Evolutionary conservation across 2,329 filamentous ascomycete species (phyloP).

Genomic region (Phaeosphaeria sp.): DNA sequence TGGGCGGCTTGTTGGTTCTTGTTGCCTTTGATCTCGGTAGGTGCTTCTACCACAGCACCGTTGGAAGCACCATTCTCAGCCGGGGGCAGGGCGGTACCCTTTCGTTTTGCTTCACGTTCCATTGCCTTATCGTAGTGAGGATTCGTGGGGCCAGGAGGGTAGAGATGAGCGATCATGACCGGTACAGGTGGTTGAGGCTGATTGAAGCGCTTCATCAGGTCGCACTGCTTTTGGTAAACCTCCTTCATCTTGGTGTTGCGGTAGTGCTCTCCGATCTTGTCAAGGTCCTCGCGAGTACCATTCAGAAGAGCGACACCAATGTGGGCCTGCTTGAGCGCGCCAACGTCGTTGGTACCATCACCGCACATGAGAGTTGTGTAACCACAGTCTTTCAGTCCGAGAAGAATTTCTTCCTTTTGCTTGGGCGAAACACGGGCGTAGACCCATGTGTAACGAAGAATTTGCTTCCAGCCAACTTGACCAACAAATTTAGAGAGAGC

Average conservation of each 20-base stretch:
- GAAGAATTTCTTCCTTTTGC: conserved; percentile 98
- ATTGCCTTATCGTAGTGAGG: conserved; percentile 95
- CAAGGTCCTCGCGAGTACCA: conserved; percentile 88
- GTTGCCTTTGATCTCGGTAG: conserved; percentile 71
- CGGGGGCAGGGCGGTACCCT: conserved; percentile 67
- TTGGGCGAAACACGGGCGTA: conserved; percentile 98
- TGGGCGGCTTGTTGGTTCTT: conserved; percentile 82
- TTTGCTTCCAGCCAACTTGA: conserved; percentile 74
- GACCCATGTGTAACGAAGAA: conserved; percentile 92
- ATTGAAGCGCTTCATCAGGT: conserved; percentile 93
- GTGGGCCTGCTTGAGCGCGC: conserved; percentile 96
- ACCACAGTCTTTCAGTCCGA: conserved; percentile 92
- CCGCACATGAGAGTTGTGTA: conserved; percentile 99
- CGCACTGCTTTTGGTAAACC: conserved; percentile 93
- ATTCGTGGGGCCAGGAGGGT: conserved; percentile 87
- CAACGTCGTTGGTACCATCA: conserved; percentile 97
- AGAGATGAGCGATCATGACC: conserved; percentile 89
- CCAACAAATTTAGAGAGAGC: conserved; percentile 88
- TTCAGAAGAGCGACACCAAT: conserved; percentile 96
- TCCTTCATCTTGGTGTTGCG: conserved; percentile 98
- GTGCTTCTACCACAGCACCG: conserved; percentile 56
- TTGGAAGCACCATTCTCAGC: conserved; percentile 37
- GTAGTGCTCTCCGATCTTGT: conserved; percentile 89
- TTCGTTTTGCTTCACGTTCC: conserved; percentile 81
- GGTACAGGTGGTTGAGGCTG: conserved; percentile 92